Base-by-base conservation (phyloP, 257 asterid species). In the Avicennia marina region DNA sequence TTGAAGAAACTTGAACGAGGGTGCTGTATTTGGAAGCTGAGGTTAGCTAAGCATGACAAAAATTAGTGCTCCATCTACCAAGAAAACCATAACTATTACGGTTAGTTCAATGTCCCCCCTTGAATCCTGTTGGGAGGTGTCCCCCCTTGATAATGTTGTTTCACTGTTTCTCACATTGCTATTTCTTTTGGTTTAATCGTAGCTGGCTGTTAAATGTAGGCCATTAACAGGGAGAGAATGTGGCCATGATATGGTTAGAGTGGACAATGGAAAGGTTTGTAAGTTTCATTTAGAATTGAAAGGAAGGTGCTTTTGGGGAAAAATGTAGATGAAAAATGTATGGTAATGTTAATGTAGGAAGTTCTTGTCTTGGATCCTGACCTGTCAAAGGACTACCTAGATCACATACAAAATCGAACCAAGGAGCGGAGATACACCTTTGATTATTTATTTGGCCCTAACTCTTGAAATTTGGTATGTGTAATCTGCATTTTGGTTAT, bases 201-300 rank as follows among this genome's bases (percentile, higher is more conserved):
- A 90, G 96, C 96, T 87, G 65, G 93, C 95, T 58, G 94, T 90
- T 36, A 90, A 87, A 83, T 90, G 96, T 64, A 82, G 96, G 81
- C 96, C 98, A 53, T 54, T 85, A 64, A 81, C 91, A 1, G 85
- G 59, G 54, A 78, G 75, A 73, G 95, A 85, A 56, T 79, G 69
- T 16, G 87, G 84, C 11, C 87, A 90, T 4, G 76, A 83, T 65
- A 87, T 87, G 31, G 83, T 90, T 44, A 77, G 96, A 79, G 90
- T 90, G 61, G 80, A 74, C 47, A 72, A 79, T 56, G 84, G 83
- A 53, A 83, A 83, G 96, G 96, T 87, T 33, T 40, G 13, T 67
- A 29, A 15, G 27, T 25, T 70, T 16, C 33, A 17, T 51, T 34
- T 47, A 25, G 53, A 53, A 45, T 42, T 47, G 36, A 50, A 43